Percentiles rank a stretch among this genome's conserved stretches.
Evolutionary conservation across 2,329 filamentous ascomycete genomes (phyloP).

Genomic region (Talaromyces albobiverticillius): DNA sequence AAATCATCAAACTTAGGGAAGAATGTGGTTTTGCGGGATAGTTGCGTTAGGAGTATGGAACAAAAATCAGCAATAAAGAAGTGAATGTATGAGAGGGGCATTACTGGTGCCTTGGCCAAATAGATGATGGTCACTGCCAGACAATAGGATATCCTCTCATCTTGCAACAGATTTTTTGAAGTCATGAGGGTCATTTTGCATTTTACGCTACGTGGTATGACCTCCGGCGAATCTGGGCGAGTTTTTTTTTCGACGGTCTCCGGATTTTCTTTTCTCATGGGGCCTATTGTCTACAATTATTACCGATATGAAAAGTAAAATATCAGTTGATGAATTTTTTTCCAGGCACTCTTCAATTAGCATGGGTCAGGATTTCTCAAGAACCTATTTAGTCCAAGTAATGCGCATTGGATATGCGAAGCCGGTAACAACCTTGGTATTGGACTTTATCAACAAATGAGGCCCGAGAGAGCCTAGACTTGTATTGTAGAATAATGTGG

Average conservation of each 20-base stretch:
- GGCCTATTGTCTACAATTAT: constrained; percentile 17
- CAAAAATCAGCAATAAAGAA: constrained; percentile 32
- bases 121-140: constrained; percentile 27
- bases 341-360: neutral
- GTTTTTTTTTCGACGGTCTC: constrained; percentile 18
- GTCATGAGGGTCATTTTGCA: constrained; percentile 15
- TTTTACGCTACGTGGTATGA: constrained; percentile 16
- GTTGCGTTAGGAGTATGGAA: constrained; percentile 20
- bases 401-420: too few relatives aligned
- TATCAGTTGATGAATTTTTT: constrained; percentile 16
- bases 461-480: too few relatives aligned
- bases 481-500: too few relatives aligned
- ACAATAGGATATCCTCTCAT: constrained; percentile 28
- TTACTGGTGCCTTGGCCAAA: constrained; percentile 27
- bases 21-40: constrained; percentile 19
- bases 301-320: constrained; percentile 17
- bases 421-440: neutral
- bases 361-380: neutral
- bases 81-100: constrained; percentile 29
- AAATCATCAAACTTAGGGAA: constrained; percentile 23
- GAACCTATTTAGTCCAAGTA: neutral
- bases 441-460: too few relatives aligned
- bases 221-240: constrained; percentile 19
- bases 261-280: constrained; percentile 15
- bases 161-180: constrained; percentile 17